A percentile compares a stretch with the other conserved stretches of the same genome.
These are phyloP conservation scores for Protomyces inundatus DNA, from an alignment of 1,139 yeast genomes.

Conservation along the genomic window DNA sequence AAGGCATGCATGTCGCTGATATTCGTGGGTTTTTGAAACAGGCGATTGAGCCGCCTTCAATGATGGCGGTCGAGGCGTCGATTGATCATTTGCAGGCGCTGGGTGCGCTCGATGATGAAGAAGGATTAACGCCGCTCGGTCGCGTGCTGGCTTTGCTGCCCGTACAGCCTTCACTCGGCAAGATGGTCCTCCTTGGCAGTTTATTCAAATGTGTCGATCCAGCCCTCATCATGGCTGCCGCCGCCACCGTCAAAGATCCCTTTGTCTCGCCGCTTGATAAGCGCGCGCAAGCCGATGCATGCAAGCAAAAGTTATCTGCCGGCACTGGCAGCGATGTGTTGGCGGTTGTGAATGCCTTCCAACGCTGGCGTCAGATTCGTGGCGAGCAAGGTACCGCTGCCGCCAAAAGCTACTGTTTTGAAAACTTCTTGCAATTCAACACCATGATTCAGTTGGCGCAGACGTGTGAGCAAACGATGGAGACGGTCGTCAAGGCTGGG, in stretches of 20 bases:
- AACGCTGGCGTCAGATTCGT: constrained; percentile 5
- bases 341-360: constrained; percentile 25
- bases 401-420: constrained; percentile 9
- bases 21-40: constrained; percentile 50
- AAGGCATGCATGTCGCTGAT: constrained; percentile 66
- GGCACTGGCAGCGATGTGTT: constrained; percentile 25
- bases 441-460: constrained; percentile 27
- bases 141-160: constrained; percentile 42
- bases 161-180: constrained; percentile 68
- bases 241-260: constrained; percentile 27
- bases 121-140: constrained; percentile 58
- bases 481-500: constrained; percentile 28
- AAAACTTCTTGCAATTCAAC: constrained; percentile 27
- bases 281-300: constrained; percentile 19
- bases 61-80: constrained; percentile 51
- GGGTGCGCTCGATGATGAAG: constrained; percentile 55
- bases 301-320: constrained; percentile 12
- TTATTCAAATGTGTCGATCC: constrained; percentile 34
- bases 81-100: constrained; percentile 46
- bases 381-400: constrained; percentile 1
- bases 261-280: constrained; percentile 29
- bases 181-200: constrained; percentile 48
- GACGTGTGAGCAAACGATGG: constrained; percentile 30
- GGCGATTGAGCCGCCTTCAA: constrained; percentile 68
- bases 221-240: constrained; percentile 31